phyloP scores from a whole-genome alignment of 208 protist species.

The Trypanosoma rangeli region DNA sequence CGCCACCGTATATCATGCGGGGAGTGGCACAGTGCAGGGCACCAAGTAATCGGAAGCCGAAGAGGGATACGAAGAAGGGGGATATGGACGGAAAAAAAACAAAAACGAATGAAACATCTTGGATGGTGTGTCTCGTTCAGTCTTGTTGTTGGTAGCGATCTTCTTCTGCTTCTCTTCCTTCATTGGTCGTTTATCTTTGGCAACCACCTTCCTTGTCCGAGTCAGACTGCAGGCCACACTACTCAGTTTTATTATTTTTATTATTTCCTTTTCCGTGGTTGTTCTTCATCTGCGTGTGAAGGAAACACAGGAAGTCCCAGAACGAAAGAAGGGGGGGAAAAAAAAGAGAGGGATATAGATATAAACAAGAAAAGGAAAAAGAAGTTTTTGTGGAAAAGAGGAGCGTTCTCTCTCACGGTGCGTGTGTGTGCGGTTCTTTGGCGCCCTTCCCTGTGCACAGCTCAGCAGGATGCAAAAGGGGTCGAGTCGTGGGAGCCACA shows the following conservation, averaged over 20 bases:
- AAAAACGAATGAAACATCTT: no score
- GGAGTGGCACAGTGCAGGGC: no score
- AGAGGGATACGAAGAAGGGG: no score
- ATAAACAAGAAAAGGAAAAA: conserved; percentile 1
- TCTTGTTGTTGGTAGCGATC: background rate
- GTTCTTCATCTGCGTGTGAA: background rate
- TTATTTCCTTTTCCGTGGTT: no score
- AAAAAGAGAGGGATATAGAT: background rate
- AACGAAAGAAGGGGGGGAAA: conserved; percentile 4
- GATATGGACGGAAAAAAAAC: no score
- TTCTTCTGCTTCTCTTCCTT: no score
- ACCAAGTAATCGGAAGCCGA: no score
- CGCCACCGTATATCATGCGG: background rate
- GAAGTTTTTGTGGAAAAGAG: no score
- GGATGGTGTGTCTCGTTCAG: conserved; percentile 7
- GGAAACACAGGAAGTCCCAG: background rate
- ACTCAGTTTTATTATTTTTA: conserved; percentile 14
- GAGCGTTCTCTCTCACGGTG: background rate
- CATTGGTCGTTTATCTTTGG: no score
- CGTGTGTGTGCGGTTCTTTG: conserved; percentile 2
- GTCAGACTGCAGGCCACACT: background rate
- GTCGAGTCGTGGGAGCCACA: background rate
- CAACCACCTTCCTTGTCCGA: background rate
- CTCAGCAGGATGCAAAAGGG: background rate
- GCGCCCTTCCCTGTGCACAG: no score